Conservation (phyloP, 306 rosid genomes). For the Cucurbita ficifolia region DNA sequence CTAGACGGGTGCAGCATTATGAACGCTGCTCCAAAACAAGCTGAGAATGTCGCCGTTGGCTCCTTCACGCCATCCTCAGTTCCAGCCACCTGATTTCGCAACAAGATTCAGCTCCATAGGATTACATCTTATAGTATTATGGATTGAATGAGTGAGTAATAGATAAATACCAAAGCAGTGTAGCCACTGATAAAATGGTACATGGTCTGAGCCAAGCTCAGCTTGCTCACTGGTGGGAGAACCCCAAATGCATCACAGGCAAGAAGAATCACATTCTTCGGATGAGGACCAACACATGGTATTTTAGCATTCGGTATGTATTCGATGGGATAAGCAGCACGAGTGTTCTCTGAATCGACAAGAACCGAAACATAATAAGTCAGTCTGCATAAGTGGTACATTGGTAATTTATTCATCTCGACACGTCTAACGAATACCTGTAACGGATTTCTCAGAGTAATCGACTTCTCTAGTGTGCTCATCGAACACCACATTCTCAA, state of each 20-base stretch:
- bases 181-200: constrained; percentile 93
- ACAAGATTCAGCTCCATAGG: not conserved
- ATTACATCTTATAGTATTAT: not conserved
- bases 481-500: constrained; percentile 85
- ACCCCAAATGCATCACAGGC: constrained; percentile 95
- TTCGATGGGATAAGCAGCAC: constrained; percentile 86
- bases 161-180: constrained; percentile 65
- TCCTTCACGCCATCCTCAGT: constrained; percentile 88
- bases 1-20: constrained; percentile 83
- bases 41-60: constrained; percentile 87
- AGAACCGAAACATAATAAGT: not conserved
- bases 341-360: constrained; percentile 55
- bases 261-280: constrained; percentile 74
- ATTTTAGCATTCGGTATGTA: constrained; percentile 77
- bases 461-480: constrained; percentile 70
- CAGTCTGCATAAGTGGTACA: not conserved
- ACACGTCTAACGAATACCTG: constrained; percentile 30
- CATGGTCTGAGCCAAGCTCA: constrained; percentile 81
- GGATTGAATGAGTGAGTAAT: not conserved
- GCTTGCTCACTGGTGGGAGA: constrained; percentile 86
- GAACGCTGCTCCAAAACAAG: constrained; percentile 91
- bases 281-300: constrained; percentile 85
- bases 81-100: constrained; percentile 55
- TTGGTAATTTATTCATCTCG: not conserved
- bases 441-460: constrained; percentile 63